These are phyloP conservation scores for Cryphonectria japonica DNA, from an alignment of 2,329 filamentous ascomycete genomes.

Conservation along the genomic window DNA sequence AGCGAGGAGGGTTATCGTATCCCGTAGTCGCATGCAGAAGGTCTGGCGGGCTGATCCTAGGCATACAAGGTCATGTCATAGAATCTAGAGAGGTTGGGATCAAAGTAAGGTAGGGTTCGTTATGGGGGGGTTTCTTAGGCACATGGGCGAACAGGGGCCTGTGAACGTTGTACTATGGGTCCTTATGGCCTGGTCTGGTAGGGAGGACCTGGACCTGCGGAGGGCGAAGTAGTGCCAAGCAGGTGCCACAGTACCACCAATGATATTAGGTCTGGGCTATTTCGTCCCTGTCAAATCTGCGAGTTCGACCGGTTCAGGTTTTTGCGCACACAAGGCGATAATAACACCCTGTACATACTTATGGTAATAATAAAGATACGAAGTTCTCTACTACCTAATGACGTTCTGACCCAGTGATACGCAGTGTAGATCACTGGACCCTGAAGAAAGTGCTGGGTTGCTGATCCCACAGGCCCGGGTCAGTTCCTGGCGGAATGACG, in stretches of 20 bases:
- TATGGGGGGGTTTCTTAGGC: not conserved
- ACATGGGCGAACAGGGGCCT: not conserved
- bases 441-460: not conserved
- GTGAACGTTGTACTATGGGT: not conserved
- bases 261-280: not conserved
- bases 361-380: not conserved
- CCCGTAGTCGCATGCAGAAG: not conserved
- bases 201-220: not conserved
- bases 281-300: not conserved
- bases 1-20: not conserved
- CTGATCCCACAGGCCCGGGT: not conserved
- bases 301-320: not conserved
- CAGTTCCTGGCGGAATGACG: constrained; percentile 5
- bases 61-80: not conserved
- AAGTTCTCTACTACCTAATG: not conserved
- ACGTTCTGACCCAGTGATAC: not conserved
- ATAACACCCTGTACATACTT: not conserved
- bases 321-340: no score
- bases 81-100: not conserved
- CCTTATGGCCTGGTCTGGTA: not conserved
- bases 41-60: not conserved
- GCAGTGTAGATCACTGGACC: not conserved
- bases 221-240: not conserved
- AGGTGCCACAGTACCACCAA: not conserved
- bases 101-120: not conserved